phyloP scores from a whole-genome alignment of 2,329 filamentous ascomycete species.

The Daldinia sp. region DNA sequence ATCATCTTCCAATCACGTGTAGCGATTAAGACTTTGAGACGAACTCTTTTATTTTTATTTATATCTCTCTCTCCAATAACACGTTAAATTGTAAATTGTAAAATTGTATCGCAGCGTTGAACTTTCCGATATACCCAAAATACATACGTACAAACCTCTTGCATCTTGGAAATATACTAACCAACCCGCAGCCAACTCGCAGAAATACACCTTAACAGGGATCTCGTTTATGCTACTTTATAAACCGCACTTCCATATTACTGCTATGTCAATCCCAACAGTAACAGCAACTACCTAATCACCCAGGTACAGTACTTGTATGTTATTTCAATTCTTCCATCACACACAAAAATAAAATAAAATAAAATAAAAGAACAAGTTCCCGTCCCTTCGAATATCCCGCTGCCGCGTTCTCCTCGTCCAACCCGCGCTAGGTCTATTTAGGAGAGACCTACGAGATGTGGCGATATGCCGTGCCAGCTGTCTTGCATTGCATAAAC shows the following conservation, averaged over 20 bases:
- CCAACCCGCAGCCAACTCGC: not conserved
- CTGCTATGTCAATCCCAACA: not conserved
- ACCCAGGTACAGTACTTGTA: no score
- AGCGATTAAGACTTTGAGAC: constrained; percentile 4
- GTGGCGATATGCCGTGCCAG: constrained; percentile 47
- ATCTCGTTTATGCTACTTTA: no score
- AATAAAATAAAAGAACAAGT: not conserved
- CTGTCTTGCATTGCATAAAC: constrained; percentile 51
- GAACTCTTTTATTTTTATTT: not conserved
- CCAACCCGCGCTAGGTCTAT: constrained; percentile 10
- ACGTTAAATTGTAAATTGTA: not conserved
- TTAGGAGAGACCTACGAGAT: constrained; percentile 31
- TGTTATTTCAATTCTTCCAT: no score
- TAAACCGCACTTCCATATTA: not conserved
- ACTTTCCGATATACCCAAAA: no score
- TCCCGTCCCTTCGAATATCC: constrained; percentile 20
- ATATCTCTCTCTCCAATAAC: not conserved
- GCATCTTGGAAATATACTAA: no score
- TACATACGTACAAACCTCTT: not conserved
- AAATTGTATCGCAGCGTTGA: no score
- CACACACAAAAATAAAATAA: no score
- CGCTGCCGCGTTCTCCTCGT: constrained; percentile 19
- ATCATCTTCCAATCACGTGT: constrained; percentile 20
- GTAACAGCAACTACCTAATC: not conserved
- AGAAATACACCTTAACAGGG: not conserved